These are phyloP conservation scores for Agaricus bisporus DNA, from an alignment of 768 basidiomycete genomes.

Conservation along the genomic window DNA sequence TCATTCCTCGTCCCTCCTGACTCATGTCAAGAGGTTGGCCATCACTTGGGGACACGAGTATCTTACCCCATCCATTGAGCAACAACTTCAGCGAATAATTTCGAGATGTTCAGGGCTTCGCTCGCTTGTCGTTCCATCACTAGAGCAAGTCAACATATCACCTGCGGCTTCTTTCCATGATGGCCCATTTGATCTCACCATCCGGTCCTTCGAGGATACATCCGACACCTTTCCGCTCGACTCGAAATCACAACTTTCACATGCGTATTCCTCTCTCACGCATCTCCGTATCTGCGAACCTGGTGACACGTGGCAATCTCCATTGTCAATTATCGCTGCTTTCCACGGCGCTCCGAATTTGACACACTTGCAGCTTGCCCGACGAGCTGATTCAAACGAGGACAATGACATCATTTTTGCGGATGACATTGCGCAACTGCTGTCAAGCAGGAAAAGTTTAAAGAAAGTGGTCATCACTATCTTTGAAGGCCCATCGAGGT, in stretches of 20 bases:
- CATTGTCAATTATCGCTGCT: constrained; percentile 23
- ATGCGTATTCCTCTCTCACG: constrained; percentile 20
- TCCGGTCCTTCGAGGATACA: constrained; percentile 21
- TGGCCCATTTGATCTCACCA: constrained; percentile 21
- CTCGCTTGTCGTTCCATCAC: constrained; percentile 23
- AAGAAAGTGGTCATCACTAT: constrained; percentile 30
- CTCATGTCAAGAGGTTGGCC: constrained; percentile 29
- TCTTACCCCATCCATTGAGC: constrained; percentile 10
- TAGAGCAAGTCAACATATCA: constrained; percentile 12
- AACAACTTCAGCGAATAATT: constrained; percentile 23
- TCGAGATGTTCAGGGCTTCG: constrained; percentile 27
- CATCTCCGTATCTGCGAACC: constrained; percentile 36
- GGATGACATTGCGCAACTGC: constrained; percentile 23
- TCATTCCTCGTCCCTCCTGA: constrained; percentile 21
- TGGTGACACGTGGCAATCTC: constrained; percentile 28
- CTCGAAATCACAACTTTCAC: constrained; percentile 1
- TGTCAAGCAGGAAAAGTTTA: constrained; percentile 22
- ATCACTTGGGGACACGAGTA: constrained; percentile 23
- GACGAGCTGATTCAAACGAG: constrained; percentile 32
- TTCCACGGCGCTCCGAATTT: constrained; percentile 30
- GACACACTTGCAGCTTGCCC: constrained; percentile 33
- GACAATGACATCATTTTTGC: constrained; percentile 34
- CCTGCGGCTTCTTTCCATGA: constrained; percentile 9
- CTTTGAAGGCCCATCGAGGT: constrained; percentile 18
- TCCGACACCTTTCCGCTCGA: constrained; percentile 1